Conservation (phyloP, 768 basidiomycete species). For the Symmetrospora coprosmae region DNA sequence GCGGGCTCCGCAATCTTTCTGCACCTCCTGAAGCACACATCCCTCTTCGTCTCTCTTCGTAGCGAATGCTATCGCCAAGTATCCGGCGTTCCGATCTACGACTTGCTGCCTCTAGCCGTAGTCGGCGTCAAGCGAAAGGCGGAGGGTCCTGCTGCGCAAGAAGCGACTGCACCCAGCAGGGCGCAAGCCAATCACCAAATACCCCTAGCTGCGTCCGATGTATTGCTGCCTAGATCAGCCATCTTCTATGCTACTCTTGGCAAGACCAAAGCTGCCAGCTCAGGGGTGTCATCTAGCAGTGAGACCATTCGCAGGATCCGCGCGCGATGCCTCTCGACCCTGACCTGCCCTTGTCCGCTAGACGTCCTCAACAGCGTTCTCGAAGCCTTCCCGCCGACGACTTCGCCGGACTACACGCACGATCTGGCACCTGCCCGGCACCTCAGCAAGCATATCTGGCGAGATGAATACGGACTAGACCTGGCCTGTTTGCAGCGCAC, state of each 20-base stretch:
- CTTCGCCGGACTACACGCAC: not conserved
- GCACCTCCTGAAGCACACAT: constrained; percentile 1
- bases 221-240: not conserved
- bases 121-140: not conserved
- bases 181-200: no score
- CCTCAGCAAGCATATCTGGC: constrained; percentile 18
- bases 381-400: not conserved
- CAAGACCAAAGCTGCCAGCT: not conserved
- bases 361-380: not conserved
- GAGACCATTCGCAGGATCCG: not conserved
- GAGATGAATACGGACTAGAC: not conserved
- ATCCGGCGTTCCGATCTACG: not conserved
- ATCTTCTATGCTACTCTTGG: not conserved
- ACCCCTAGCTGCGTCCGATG: not conserved
- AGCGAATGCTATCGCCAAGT: constrained; percentile 2
- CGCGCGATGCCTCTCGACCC: not conserved
- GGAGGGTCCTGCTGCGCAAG: not conserved
- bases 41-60: constrained; percentile 6
- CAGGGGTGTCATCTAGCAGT: not conserved
- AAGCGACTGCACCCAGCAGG: no score
- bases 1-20: not conserved
- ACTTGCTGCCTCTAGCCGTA: not conserved
- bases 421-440: constrained; percentile 9
- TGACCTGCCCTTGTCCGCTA: no score
- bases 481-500: no score